Conservation (phyloP, 345 rosid genomes). For the Citrus inodora region DNA sequence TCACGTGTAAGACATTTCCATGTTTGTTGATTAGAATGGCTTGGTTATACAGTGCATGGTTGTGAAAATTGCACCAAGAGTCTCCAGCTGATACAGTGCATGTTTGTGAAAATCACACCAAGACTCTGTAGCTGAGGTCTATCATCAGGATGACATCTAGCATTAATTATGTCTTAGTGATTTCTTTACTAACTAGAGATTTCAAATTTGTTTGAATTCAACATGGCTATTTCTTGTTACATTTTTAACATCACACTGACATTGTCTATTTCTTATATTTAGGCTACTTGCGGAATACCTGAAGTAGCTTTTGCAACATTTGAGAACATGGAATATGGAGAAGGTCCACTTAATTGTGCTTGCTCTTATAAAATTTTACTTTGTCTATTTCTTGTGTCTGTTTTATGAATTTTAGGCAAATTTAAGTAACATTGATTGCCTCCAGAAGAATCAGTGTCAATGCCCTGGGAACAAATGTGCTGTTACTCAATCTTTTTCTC, state of each 20-base stretch:
- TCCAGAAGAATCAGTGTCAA: background rate
- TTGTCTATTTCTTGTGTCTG: background rate
- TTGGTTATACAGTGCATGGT: background rate
- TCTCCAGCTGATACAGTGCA: background rate
- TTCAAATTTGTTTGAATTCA: background rate
- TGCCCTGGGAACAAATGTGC: background rate
- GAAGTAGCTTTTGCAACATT: constrained; percentile 88
- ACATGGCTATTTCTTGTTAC: background rate
- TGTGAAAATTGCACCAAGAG: background rate
- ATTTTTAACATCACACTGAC: constrained; percentile 17
- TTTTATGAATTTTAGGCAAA: background rate
- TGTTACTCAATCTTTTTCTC: background rate
- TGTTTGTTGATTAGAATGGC: background rate
- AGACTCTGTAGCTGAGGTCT: background rate
- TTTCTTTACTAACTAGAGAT: constrained; percentile 4
- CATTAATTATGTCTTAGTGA: background rate
- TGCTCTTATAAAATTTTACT: constrained; percentile 7
- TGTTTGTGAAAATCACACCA: background rate
- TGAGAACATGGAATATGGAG: constrained; percentile 98
- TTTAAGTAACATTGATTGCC: background rate
- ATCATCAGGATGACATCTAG: background rate
- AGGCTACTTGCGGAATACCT: constrained; percentile 96
- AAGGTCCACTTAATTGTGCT: constrained; percentile 50
- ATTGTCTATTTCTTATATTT: constrained; percentile 22
- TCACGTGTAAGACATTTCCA: background rate